Conservation (phyloP, 2,329 filamentous ascomycete genomes). For the Whalleya microplaca region DNA sequence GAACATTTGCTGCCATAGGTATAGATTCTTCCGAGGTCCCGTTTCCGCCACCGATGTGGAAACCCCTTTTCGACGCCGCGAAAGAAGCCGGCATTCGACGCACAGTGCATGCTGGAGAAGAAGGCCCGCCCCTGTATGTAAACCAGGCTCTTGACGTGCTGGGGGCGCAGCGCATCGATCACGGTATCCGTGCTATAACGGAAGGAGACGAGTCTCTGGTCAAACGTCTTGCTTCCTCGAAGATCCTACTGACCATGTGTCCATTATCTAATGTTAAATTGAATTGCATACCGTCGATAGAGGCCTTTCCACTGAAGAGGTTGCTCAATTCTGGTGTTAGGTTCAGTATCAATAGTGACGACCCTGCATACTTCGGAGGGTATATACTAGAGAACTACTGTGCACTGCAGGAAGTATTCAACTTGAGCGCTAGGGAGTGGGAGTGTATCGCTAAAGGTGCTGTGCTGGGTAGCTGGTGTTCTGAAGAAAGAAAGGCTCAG, state of each 20-base stretch:
- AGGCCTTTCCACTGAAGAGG: slow-evolving; percentile 62
- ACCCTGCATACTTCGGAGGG: slow-evolving; percentile 76
- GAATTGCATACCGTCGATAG: slow-evolving; percentile 55
- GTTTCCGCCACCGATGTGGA: slow-evolving; percentile 63
- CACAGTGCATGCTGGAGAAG: slow-evolving; percentile 79
- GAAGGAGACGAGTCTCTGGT: slow-evolving; percentile 61
- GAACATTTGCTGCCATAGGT: slow-evolving; percentile 64
- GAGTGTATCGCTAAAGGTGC: slow-evolving; percentile 61
- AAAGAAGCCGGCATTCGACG: slow-evolving; percentile 55
- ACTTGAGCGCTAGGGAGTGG: slow-evolving; percentile 68
- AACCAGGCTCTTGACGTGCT: slow-evolving; percentile 64
- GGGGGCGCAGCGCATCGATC: slow-evolving; percentile 70
- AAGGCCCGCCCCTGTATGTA: slow-evolving; percentile 71
- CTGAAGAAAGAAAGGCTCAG: slow-evolving; percentile 62
- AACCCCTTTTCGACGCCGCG: slow-evolving; percentile 62
- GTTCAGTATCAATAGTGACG: slow-evolving; percentile 76
- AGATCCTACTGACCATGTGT: slow-evolving; percentile 70
- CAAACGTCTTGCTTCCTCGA: slow-evolving; percentile 57
- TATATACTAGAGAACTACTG: slow-evolving; percentile 78
- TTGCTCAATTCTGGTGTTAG: slow-evolving; percentile 67
- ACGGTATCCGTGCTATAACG: slow-evolving; percentile 66
- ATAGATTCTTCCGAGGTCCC: slow-evolving; percentile 68
- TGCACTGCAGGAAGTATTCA: slow-evolving; percentile 73
- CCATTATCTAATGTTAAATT: slow-evolving; percentile 73
- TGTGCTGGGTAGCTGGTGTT: slow-evolving; percentile 73